Base-by-base conservation (phyloP, 2,329 filamentous ascomycete genomes). In the Hymenoscyphus fraxineus region DNA sequence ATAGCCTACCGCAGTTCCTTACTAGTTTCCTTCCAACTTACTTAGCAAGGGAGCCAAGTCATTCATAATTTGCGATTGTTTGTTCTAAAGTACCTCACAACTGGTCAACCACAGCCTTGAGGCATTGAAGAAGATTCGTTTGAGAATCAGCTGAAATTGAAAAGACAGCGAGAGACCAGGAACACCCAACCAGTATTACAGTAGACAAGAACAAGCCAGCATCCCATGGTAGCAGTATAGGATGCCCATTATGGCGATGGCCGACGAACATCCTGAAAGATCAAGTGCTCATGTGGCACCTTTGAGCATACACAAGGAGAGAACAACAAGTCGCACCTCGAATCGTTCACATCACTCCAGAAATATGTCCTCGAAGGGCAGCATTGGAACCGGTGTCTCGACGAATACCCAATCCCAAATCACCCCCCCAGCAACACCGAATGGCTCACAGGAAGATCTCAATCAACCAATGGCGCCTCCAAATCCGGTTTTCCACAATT, bases 401-500 rank as follows among this genome's bases (percentile, higher is more conserved):
- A 61, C 69, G 19, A 70, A 64, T 55, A 65, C 60, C 55, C 73
- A 71, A 51, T 70, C 73, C 32, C 88, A 92, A 69, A 89, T 93
- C 78, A 93, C 90, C 59, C 91, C 91, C 35, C 91, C 91, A 54
- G 80, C 88, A 67, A 93, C 91, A 9, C 91, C 91, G 19, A 87
- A 88, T 77, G 83, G 83, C 73, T 88, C 86, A 31, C 83, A 84
- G 73, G 88, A 92, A 70, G 71, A 79, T 71, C 72, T 78, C 67
- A 75, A 77, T 72, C 72, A 78, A 66, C 74, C 78, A 69, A 70
- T 75, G 59, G 78, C 79, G 67, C 73, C 75, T 60, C 78, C 82
- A 6, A 82, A 86, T 68, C 85, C 89, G 1, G 82, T 93, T 65
- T 97, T 97, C 75, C 91, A 96, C 82, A 96, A 95, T 80, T 99